phyloP scores from a whole-genome alignment of 73 alveolate species.

The Effrenium voratum region DNA sequence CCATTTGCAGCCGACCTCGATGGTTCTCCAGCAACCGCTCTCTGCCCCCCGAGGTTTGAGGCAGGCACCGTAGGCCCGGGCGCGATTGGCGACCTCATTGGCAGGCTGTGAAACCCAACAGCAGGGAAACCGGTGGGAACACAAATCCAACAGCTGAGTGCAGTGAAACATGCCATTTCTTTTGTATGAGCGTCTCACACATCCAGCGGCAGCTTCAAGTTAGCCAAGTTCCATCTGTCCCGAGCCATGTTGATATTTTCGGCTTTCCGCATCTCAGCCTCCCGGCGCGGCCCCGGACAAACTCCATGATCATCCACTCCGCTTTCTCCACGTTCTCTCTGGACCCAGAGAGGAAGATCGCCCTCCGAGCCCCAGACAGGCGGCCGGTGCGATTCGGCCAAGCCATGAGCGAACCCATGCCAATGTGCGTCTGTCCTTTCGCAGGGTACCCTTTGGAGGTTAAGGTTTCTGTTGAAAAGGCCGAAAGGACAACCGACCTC shows the following conservation, averaged over 20 bases:
- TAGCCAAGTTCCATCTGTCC: background rate
- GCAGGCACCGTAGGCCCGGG: too few species aligned
- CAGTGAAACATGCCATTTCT: background rate
- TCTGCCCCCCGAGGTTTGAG: too few species aligned
- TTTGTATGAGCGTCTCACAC: background rate
- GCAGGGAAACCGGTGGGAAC: background rate
- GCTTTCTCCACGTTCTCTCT: conserved; percentile 76
- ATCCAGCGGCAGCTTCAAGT: background rate
- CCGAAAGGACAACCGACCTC: background rate
- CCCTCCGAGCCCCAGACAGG: conserved; percentile 2
- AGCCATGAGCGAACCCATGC: background rate
- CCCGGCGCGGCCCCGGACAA: conserved; percentile 48
- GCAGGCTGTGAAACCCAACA: background rate
- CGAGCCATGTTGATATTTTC: background rate
- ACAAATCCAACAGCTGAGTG: background rate
- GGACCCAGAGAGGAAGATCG: conserved; percentile 75
- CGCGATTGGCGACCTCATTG: too few species aligned
- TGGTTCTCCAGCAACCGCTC: too few species aligned
- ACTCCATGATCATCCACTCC: conserved; percentile 66
- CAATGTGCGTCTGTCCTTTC: background rate
- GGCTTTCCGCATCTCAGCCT: background rate
- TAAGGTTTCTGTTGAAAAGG: background rate
- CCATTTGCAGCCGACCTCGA: too few species aligned
- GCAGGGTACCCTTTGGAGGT: background rate
- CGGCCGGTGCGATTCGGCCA: background rate